Percentiles rank a stretch among this genome's conserved stretches.
Conservation (phyloP, 2,329 filamentous ascomycete genomes). For the Paecilomyces niveus region DNA sequence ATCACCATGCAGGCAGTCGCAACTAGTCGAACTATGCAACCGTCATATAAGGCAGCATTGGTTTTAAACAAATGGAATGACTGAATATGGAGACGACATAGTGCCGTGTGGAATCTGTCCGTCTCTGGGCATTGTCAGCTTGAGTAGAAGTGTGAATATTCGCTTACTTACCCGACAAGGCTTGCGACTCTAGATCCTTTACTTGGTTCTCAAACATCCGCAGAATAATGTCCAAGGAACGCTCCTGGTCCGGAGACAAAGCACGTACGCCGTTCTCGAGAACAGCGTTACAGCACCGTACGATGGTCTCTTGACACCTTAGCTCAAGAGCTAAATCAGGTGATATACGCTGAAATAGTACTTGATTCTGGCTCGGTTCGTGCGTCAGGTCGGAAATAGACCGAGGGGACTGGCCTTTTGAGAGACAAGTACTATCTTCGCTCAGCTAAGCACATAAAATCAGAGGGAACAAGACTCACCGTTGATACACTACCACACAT, state of each 20-base stretch:
- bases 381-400: conserved; percentile 27
- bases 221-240: conserved; percentile 29
- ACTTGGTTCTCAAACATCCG: conserved; percentile 29
- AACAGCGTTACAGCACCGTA: conserved; percentile 28
- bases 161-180: conserved; percentile 19
- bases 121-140: conserved; percentile 15
- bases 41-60: conserved; percentile 18
- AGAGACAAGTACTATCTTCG: conserved; percentile 24
- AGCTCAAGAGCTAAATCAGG: conserved; percentile 28
- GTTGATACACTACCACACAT: conserved; percentile 33
- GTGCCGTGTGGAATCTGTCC: conserved; percentile 20
- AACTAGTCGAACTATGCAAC: conserved; percentile 19
- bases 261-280: conserved; percentile 31
- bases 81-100: conserved; percentile 27
- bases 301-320: conserved; percentile 30
- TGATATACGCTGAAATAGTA: conserved; percentile 26
- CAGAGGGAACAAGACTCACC: conserved; percentile 14
- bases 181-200: conserved; percentile 28
- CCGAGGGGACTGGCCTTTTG: conserved; percentile 31
- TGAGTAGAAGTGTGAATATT: conserved; percentile 1
- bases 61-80: conserved; percentile 31
- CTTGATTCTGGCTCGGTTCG: conserved; percentile 26
- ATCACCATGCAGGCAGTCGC: conserved; percentile 24
- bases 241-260: conserved; percentile 33
- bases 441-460: not conserved